Percentiles rank a stretch among this genome's conserved stretches.
Conservation (phyloP, 371 early-diverging fungal genomes). For the Apophysomyces ossiformis region DNA sequence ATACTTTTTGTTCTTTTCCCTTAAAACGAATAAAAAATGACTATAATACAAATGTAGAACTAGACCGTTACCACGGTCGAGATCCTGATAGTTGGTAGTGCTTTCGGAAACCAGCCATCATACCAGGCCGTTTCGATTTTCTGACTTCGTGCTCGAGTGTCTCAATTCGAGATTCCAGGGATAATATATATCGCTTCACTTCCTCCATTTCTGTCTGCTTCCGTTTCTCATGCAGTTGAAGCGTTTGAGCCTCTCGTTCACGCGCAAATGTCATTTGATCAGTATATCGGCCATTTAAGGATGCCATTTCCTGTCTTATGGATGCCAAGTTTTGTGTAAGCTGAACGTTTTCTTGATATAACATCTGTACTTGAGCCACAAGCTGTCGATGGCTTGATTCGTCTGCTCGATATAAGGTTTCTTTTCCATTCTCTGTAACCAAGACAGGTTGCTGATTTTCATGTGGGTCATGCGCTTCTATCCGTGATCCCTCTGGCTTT, state of each 20-base stretch:
- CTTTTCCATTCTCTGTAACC: background rate
- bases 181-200: slow-evolving; percentile 43
- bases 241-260: slow-evolving; percentile 55
- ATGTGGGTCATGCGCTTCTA: background rate
- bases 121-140: slow-evolving; percentile 14
- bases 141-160: slow-evolving; percentile 4
- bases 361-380: slow-evolving; percentile 42
- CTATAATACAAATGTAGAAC: too few relatives aligned
- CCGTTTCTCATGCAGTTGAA: slow-evolving; percentile 50
- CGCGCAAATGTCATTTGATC: slow-evolving; percentile 53
- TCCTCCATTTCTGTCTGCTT: slow-evolving; percentile 63
- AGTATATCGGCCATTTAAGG: slow-evolving; percentile 50
- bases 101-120: slow-evolving; percentile 26
- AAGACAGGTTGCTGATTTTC: background rate
- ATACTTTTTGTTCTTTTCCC: too few relatives aligned
- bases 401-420: slow-evolving; percentile 1
- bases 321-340: slow-evolving; percentile 48
- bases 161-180: slow-evolving; percentile 31
- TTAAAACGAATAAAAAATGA: too few relatives aligned
- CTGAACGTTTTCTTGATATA: slow-evolving; percentile 54
- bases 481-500: background rate
- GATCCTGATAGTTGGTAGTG: slow-evolving; percentile 34
- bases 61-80: slow-evolving; percentile 24
- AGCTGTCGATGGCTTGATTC: slow-evolving; percentile 29
- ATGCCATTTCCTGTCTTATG: slow-evolving; percentile 58